Base-by-base conservation (phyloP, 140 eudicot genomes). In the Stevia rebaudiana region DNA sequence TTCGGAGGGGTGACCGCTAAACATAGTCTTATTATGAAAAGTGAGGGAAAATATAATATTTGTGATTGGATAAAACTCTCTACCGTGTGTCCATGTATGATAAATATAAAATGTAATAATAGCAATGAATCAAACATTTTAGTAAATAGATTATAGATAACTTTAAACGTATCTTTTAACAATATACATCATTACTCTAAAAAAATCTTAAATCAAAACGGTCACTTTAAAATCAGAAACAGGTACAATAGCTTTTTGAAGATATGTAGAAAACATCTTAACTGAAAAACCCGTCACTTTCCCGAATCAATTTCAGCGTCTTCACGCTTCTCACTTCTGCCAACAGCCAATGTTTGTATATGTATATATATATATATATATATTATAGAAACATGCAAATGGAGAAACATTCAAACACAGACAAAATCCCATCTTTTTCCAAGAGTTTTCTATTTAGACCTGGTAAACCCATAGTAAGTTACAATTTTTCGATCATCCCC, bases 231-330 rank as follows among this genome's bases (percentile, higher is more conserved):
- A 13, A 28, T 42, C 18, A 11, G 47, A 48, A 22, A 48, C 5
- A 31, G 37, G 19, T 17, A 54, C 24, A 13, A 55, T 43, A 55
- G n/a, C 11, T 30, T 22, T 43, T 53, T 17, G 65, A 65, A 35
- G 58, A 42, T 42, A 25, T 4, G 24, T 28, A 28, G 63, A 66
- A 58, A 44, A 24, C 2, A 11, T 59, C 40, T 69, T 36, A 74
- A 58, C 74, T 36, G 46, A 37, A 74, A 46, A 43, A 67, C 69
- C 74, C 5, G 79, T 74, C 69, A 9, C 24, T 73, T 73, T 73
- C 77, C 71, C 65, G 63, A 71, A 71, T 73, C 73, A 73, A 65
- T 65, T 43, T 65, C 73, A 56, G 59, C 78, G 28, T 55, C 28
- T 22, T 59, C 65, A 30, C 63, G 65, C 57, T 19, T 56, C 50